Evolutionary conservation across 2,329 filamentous ascomycete genomes (phyloP).

Genomic region (Escovopsis sp.): DNA sequence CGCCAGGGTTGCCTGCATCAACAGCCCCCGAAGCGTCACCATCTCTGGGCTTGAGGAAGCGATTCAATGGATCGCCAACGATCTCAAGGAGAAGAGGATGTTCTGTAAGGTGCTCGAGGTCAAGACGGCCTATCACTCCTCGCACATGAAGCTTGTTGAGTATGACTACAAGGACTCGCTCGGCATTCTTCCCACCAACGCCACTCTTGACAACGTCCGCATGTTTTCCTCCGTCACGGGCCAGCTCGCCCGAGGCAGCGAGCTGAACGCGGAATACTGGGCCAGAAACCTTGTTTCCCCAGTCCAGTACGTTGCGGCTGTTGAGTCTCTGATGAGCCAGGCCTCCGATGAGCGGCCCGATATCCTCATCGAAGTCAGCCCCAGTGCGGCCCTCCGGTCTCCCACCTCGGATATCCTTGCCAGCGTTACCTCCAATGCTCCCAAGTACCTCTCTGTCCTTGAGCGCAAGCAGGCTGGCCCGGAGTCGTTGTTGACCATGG

Average conservation of each 20-base stretch:
- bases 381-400: constrained; percentile 21
- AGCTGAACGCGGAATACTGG: constrained; percentile 29
- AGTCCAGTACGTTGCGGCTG: constrained; percentile 28
- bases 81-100: constrained; percentile 17
- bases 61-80: constrained; percentile 17
- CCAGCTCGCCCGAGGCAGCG: constrained; percentile 8
- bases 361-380: constrained; percentile 28
- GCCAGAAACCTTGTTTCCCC: constrained; percentile 28
- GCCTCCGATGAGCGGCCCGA: constrained; percentile 16
- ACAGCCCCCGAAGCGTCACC: constrained; percentile 28
- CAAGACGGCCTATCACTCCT: constrained; percentile 29
- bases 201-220: constrained; percentile 6
- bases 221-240: constrained; percentile 31
- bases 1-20: constrained; percentile 28
- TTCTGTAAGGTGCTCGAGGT: constrained; percentile 24
- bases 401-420: constrained; percentile 23
- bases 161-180: constrained; percentile 21
- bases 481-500: constrained; percentile 14
- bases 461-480: constrained; percentile 12
- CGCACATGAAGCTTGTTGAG: constrained; percentile 26
- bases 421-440: constrained; percentile 1
- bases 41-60: constrained; percentile 25
- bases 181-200: constrained; percentile 8
- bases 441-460: constrained; percentile 15
- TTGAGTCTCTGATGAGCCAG: constrained; percentile 20